phyloP scores from a whole-genome alignment of 257 asterid species.

The Solanum rostratum region DNA sequence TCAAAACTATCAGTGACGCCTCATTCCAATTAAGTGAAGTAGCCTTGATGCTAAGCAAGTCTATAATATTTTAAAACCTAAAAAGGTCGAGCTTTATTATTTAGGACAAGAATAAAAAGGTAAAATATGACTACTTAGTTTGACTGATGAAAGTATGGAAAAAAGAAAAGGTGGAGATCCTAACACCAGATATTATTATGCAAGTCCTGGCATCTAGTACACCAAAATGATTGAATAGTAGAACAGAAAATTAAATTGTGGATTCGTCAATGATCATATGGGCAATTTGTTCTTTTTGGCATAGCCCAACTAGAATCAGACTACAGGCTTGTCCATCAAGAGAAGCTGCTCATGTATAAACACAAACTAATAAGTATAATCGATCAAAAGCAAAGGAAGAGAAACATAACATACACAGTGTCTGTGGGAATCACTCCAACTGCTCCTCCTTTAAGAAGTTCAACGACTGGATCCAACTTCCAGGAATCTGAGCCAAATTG shows the following conservation, averaged over 20 bases:
- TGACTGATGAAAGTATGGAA: not conserved
- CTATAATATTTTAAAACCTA: not conserved
- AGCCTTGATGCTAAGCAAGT: not conserved
- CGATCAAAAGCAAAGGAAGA: not conserved
- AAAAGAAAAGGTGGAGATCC: not conserved
- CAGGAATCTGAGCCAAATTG: conserved; percentile 72
- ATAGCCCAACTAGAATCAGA: not conserved
- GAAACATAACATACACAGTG: conserved; percentile 45
- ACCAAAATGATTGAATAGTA: not conserved
- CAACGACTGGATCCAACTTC: conserved; percentile 75
- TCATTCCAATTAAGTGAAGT: not conserved
- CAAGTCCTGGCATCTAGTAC: not conserved
- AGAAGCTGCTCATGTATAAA: not conserved
- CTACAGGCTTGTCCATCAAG: not conserved
- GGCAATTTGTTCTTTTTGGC: not conserved
- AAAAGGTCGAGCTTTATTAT: not conserved
- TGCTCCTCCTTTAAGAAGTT: conserved; percentile 77
- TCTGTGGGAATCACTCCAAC: conserved; percentile 98
- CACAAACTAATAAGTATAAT: not conserved
- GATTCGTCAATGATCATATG: not conserved
- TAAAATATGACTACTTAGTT: not conserved
- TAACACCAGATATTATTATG: not conserved
- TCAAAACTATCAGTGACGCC: not conserved
- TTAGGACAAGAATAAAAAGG: not conserved
- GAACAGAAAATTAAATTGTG: not conserved